Conservation (phyloP, 129 eudicot genomes). For the Lactuca saligna region DNA sequence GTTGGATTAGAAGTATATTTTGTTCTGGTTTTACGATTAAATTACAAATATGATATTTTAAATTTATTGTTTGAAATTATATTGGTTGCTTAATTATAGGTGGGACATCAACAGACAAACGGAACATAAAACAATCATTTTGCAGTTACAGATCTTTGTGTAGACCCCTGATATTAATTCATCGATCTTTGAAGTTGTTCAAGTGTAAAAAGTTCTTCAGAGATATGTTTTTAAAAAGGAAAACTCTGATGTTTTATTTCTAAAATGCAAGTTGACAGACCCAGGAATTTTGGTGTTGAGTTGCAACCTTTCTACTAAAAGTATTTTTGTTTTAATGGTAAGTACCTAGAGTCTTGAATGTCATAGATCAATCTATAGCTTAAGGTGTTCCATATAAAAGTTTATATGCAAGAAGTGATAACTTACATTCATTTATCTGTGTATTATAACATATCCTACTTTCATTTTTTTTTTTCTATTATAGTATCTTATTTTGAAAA, state of each 20-base stretch:
- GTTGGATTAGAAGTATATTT: constrained; percentile 71
- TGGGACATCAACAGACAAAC: constrained; percentile 47
- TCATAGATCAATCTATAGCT: not conserved
- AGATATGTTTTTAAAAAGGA: not conserved
- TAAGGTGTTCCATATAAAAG: not conserved
- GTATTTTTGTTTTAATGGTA: constrained; percentile 60
- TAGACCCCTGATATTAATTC: constrained; percentile 57
- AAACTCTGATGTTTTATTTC: constrained; percentile 9
- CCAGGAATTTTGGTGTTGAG: constrained; percentile 72
- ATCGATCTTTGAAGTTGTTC: constrained; percentile 74
- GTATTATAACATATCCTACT: no score
- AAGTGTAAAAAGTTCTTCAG: constrained; percentile 47
- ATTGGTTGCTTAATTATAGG: constrained; percentile 37
- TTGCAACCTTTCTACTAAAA: constrained; percentile 56
- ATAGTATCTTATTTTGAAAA: no score
- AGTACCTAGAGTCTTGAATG: constrained; percentile 9
- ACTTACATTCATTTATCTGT: no score
- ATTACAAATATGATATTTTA: no score
- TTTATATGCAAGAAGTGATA: no score
- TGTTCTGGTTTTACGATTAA: not conserved
- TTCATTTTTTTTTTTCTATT: no score
- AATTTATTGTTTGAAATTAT: not conserved
- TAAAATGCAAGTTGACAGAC: constrained; percentile 45
- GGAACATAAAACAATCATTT: constrained; percentile 42
- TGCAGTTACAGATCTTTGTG: constrained; percentile 69